Conservation (phyloP, 192 early-diverging fungal genomes). For the Backusella psychrophila region DNA sequence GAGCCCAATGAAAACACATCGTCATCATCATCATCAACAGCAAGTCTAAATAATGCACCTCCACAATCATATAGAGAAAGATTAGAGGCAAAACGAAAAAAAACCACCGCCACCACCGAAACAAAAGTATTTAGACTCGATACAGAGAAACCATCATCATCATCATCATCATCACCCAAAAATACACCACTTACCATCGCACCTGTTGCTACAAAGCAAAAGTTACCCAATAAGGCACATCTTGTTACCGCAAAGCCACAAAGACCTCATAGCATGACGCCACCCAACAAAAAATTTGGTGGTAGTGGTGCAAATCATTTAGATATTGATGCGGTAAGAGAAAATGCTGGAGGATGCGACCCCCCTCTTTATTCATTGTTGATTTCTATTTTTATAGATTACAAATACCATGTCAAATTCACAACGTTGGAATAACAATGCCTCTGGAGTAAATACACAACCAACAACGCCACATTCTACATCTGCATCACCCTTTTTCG, state of each 20-base stretch:
- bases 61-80: constrained; percentile 10
- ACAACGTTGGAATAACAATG: neutral
- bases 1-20: neutral
- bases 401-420: neutral
- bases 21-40: neutral
- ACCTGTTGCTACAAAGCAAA: constrained; percentile 20
- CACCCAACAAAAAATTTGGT: neutral
- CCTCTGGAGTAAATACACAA: neutral
- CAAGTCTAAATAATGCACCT: neutral
- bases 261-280: neutral
- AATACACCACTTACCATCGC: neutral
- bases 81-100: constrained; percentile 18
- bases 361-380: neutral
- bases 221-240: constrained; percentile 30
- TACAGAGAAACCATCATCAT: neutral
- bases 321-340: constrained; percentile 16
- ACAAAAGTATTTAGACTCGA: neutral
- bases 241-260: neutral
- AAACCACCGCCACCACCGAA: neutral
- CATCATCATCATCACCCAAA: neutral
- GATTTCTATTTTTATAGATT: neutral
- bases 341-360: neutral
- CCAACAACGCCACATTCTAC: constrained; percentile 5
- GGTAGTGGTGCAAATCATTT: neutral
- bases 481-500: neutral